Base-by-base conservation (phyloP, 805 yeast species). In the Ogataea nonfermentans region DNA sequence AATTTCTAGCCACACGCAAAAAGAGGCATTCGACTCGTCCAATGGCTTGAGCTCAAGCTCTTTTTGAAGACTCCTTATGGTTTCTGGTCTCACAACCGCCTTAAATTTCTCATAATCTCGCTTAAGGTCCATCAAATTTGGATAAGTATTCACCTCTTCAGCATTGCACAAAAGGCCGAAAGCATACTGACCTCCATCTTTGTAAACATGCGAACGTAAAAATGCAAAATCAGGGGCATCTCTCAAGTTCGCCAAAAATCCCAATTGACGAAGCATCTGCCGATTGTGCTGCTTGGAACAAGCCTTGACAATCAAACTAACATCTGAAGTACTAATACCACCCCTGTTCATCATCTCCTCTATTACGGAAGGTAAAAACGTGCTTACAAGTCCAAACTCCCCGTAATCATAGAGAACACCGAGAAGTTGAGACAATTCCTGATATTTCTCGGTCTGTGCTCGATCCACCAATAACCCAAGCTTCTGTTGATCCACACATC, bases 61-160 rank as follows among this genome's bases (percentile, higher is more conserved):
- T 10, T 30, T 10, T 4, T n/a, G 20, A 4, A 20, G 9, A 17
- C 9, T 11, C 14, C 20, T 19, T 5, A 30, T 10, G 2, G 33
- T 20, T 4, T 19, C 24, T 4, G 27, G 6, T 8, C 26, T 13
- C 13, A 47, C 38, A 20, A 23, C 12, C 1, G 13, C 7, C 9
- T 12, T 13, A 29, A 48, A 43, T 10, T 13, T 20, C 3, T 34
- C 30, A 20, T 14, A 26, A 23, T 42, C 26, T 2, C 24, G 13
- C 4, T 23, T 14, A 10, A 50, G 12, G 10, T 39, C 29, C 10
- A 22, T 19, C 7, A 27, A 28, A 16, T 42, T 43, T 8, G 47
- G 42, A 29, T 30, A 34, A n/a, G 38, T 13, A 5, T 33, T 24
- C 3, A 46, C 25, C 7, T 33, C 13, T 1, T 40, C 28, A 11